Evolutionary conservation across 2,329 filamentous ascomycete genomes (phyloP), one percentile per base, ranked within the genome.

Genomic region (Ilyonectria mors-panacis): DNA sequence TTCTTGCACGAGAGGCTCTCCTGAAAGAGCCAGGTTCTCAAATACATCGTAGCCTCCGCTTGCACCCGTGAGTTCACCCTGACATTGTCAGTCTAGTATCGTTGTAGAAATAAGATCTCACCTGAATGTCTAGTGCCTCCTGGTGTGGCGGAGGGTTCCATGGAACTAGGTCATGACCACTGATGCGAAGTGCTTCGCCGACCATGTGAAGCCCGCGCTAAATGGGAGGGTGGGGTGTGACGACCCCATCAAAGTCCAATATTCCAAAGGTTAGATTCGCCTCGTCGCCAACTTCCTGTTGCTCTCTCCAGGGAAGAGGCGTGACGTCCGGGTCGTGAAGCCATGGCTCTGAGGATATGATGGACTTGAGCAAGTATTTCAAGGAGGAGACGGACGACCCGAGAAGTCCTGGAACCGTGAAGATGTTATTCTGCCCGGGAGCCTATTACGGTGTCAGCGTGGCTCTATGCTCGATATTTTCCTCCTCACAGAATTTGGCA

Each of bases 1-100:
- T 44, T 87, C 84, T 1, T 81, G 72, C 12, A 85, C 80, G 5
- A 84, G 71, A 0, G 84, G 81, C 70, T 92, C 90, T 1, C 88
- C 89, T 0, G 88, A 88, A 0, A 88, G 80, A 0, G 70, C 79
- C 19, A 91, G 83, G 13, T 87, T 51, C 37, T 42, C 37, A n/a
- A n/a, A n/a, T n/a, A n/a, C n/a, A n/a, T n/a, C n/a, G n/a, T n/a
- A n/a, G n/a, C n/a, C n/a, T n/a, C n/a, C n/a, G n/a, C n/a, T 42
- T 42, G 37, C 12, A 42, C 37, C 37, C 12, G n/a, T n/a, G n/a
- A n/a, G n/a, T n/a, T n/a, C n/a, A n/a, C n/a, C n/a, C n/a, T n/a
- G n/a, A n/a, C n/a, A n/a, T n/a, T n/a, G n/a, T n/a, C n/a, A n/a
- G n/a, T n/a, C n/a, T n/a, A n/a, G n/a, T n/a, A n/a, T 42, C 12